Evolutionary conservation across 345 rosid genomes (phyloP), one percentile per base, ranked within the genome.

Genomic region (Jatropha curcas): DNA sequence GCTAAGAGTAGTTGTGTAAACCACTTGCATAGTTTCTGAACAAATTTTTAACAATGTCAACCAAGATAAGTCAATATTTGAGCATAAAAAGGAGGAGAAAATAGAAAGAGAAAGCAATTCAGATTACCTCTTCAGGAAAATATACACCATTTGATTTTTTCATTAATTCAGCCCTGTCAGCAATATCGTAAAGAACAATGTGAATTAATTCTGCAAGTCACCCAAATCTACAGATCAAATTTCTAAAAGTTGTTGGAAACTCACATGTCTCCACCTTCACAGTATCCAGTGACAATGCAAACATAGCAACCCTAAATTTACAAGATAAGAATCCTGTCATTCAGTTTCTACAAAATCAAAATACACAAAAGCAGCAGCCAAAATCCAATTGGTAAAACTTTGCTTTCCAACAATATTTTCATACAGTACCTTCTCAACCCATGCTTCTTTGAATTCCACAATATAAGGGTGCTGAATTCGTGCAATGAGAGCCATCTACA

Each of bases 221-320:
- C 9, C 45, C 60, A 70, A 71, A 48, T 9, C 30, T 74, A 68
- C 48, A 79, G 62, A 57, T 13, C 46, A 69, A 72, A 37, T 57
- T 39, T 53, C 59, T 2, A 28, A 35, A 10, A 62, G 33, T 43
- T 55, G 60, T 51, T 46, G 41, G 50, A 67, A 75, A 88, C 97
- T 87, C 89, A 95, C 99, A 95, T 95, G 83, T 95, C 98, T 84
- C 99, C 99, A 52, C 99, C 99, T 87, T 95, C 99, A 75, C 99
- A 95, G 78, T 95, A 95, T 80, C 99, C 98, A 7, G 98, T 92
- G 72, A 92, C 98, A 79, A 95, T 95, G 82, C 99, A 95, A 77
- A 95, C 98, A 81, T 88, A 95, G 86, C 98, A 92, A 55, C 99
- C 99, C 98, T 95, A 80, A 83, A 84, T 71, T n/a, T 62, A 62